Conservation (phyloP, 1,139 yeast genomes). For the Saccharomyces hybrid region DNA sequence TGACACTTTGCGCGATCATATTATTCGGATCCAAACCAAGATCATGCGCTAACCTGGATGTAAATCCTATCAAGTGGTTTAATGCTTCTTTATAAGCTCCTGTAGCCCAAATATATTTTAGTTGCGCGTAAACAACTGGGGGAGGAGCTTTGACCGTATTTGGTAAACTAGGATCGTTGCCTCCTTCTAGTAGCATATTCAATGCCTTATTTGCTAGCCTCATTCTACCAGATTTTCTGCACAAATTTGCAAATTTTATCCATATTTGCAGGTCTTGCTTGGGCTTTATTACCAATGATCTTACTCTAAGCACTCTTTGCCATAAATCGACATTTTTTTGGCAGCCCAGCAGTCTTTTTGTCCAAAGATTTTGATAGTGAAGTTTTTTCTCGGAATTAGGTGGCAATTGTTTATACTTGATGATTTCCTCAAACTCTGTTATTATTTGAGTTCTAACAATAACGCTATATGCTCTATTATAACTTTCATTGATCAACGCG, state of each 20-base stretch:
- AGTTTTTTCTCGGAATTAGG: slow-evolving; percentile 72
- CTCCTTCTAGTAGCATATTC: slow-evolving; percentile 58
- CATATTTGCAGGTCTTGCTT: slow-evolving; percentile 97
- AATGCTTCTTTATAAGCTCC: slow-evolving; percentile 86
- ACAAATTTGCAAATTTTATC: slow-evolving; percentile 94
- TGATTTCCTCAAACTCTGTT: slow-evolving; percentile 93
- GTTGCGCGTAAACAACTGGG: slow-evolving; percentile 92
- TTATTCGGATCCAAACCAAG: slow-evolving; percentile 76
- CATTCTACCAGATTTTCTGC: slow-evolving; percentile 87
- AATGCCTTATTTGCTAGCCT: slow-evolving; percentile 91
- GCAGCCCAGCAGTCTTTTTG: slow-evolving; percentile 82
- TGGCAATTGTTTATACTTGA: slow-evolving; percentile 77
- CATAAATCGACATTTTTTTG: slow-evolving; percentile 96
- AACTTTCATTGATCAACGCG: slow-evolving; percentile 91
- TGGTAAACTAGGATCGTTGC: slow-evolving; percentile 40
- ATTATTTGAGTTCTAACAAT: slow-evolving; percentile 96
- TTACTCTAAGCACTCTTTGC: slow-evolving; percentile 91
- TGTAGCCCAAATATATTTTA: slow-evolving; percentile 95
- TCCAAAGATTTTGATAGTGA: slow-evolving; percentile 88
- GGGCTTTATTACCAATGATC: slow-evolving; percentile 93
- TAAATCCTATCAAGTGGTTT: slow-evolving; percentile 78
- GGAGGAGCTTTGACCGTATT: slow-evolving; percentile 84
- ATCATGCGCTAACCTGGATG: slow-evolving; percentile 85
- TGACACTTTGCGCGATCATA: slow-evolving; percentile 57
- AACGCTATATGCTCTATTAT: slow-evolving; percentile 93